These are phyloP conservation scores for Cercospora zeae-maydis DNA, from an alignment of 2,329 filamentous ascomycete genomes.

Conservation along the genomic window DNA sequence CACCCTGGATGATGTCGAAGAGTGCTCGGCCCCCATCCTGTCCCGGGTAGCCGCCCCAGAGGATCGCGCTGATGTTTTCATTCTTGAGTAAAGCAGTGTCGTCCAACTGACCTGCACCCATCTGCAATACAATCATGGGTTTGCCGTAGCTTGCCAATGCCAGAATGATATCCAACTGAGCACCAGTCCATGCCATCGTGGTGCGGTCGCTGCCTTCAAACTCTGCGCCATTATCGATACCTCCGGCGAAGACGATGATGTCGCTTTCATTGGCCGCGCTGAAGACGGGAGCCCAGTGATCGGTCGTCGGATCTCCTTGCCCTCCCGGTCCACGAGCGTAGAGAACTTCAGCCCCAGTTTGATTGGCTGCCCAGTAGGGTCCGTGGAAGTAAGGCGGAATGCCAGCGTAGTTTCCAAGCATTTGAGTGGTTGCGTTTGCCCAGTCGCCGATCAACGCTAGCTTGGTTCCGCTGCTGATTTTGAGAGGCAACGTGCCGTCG, in stretches of 20 bases:
- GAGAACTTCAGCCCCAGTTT: slow-evolving; percentile 46
- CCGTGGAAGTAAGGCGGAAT: slow-evolving; percentile 54
- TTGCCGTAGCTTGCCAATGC: slow-evolving; percentile 48
- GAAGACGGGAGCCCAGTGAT: slow-evolving; percentile 32
- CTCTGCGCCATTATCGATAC: slow-evolving; percentile 53
- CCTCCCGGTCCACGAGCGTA: slow-evolving; percentile 43
- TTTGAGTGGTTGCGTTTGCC: slow-evolving; percentile 55
- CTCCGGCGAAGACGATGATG: slow-evolving; percentile 54
- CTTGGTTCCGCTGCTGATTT: slow-evolving; percentile 37
- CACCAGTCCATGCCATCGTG: slow-evolving; percentile 50
- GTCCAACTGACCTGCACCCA: slow-evolving; percentile 54
- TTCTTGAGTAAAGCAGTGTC: slow-evolving; percentile 49
- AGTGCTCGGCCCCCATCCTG: slow-evolving; percentile 57
- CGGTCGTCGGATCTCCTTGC: slow-evolving; percentile 35
- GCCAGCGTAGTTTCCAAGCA: slow-evolving; percentile 60
- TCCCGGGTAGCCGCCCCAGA: slow-evolving; percentile 60
- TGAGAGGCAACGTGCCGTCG: slow-evolving; percentile 48
- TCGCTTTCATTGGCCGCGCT: slow-evolving; percentile 46
- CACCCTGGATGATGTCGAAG: slow-evolving; percentile 53
- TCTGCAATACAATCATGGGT: slow-evolving; percentile 51
- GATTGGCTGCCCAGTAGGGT: slow-evolving; percentile 52
- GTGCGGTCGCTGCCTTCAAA: slow-evolving; percentile 52
- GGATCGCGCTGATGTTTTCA: slow-evolving; percentile 48
- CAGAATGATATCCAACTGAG: slow-evolving; percentile 51
- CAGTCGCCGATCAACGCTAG: slow-evolving; percentile 58